Base-by-base conservation (phyloP, 2,329 filamentous ascomycete genomes). In the Neofusicoccum umdonicola region DNA sequence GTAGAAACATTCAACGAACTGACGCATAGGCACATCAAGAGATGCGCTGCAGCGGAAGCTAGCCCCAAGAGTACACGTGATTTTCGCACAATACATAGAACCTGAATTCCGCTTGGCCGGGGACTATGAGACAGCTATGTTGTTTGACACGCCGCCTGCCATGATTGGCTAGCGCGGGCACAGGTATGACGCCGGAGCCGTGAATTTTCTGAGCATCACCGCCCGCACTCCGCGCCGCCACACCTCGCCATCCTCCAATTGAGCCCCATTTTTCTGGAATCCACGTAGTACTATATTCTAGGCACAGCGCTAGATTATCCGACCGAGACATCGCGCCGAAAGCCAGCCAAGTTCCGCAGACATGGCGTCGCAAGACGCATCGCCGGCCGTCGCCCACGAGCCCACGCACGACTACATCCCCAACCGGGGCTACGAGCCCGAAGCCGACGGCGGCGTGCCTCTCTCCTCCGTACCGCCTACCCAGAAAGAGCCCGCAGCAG, bases 381-480 rank as follows among this genome's bases (percentile, higher is more conserved):
- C 63, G 15, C 54, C 63, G 22, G 63, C 63, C 2, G 54, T 45
- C 19, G 54, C 63, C 31, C 54, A 45, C 45, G 63, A 65, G 39
- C 63, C 63, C 45, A 52, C 63, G 19, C 56, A 61, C 47, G 39
- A 45, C 17, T 65, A 65, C 39, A 27, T 52, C n/a, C 54, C 63
- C 22, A 50, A 65, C 63, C 54, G 22, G 11, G 63, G 63, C 63
- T 65, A 65, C 35, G 63, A 65, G n/a, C 47, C 47, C 45, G 42
- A 48, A 5, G 4, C 44, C 51, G 62, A 57, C 19, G 62, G 62
- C 34, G 62, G 62, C 34, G 62, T 58, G 12, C 31, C 62, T 15
- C 34, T 64, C 6, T n/a, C 42, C 13, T 12, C 45, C 37, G 45
- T 56, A 31, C 51, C 51, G 5, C 62, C 47, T 22, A 17, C 22